Evolutionary conservation across 2,329 filamentous ascomycete species (phyloP).

Genomic region (Diplocarpon rosae): DNA sequence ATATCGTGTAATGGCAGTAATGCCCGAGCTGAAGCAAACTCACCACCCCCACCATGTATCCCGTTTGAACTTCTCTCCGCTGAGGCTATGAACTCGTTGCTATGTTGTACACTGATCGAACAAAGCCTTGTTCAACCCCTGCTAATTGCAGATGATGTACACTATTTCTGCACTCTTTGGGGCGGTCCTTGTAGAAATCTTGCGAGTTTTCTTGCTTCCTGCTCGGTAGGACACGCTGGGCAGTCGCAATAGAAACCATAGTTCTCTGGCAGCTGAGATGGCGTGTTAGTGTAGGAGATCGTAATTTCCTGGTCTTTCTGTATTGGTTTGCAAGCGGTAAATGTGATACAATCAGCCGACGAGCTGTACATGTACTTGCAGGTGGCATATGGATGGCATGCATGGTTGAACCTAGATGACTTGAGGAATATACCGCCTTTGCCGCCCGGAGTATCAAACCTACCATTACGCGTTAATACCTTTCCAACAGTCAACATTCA

Average conservation of each 20-base stretch:
- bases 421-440: slow-evolving; percentile 36
- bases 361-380: slow-evolving; percentile 32
- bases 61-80: no score
- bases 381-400: slow-evolving; percentile 35
- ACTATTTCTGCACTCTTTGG: slow-evolving; percentile 2
- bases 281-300: slow-evolving; percentile 37
- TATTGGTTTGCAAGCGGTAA: slow-evolving; percentile 32
- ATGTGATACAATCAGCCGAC: slow-evolving; percentile 28
- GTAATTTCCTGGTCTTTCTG: slow-evolving; percentile 38
- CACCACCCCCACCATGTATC: no score
- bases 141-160: no score
- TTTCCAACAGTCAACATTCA: background rate
- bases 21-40: no score
- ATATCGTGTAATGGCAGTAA: no score
- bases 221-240: slow-evolving; percentile 31
- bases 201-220: background rate
- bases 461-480: slow-evolving; percentile 6
- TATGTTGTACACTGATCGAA: no score
- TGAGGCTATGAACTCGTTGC: no score
- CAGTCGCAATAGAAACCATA: slow-evolving; percentile 46
- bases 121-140: no score
- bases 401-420: slow-evolving; percentile 48
- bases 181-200: background rate
- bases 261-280: slow-evolving; percentile 30
- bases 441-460: slow-evolving; percentile 12